These are phyloP conservation scores for Aspergillus ostianus DNA, from an alignment of 495 filamentous ascomycete species.

Conservation along the genomic window DNA sequence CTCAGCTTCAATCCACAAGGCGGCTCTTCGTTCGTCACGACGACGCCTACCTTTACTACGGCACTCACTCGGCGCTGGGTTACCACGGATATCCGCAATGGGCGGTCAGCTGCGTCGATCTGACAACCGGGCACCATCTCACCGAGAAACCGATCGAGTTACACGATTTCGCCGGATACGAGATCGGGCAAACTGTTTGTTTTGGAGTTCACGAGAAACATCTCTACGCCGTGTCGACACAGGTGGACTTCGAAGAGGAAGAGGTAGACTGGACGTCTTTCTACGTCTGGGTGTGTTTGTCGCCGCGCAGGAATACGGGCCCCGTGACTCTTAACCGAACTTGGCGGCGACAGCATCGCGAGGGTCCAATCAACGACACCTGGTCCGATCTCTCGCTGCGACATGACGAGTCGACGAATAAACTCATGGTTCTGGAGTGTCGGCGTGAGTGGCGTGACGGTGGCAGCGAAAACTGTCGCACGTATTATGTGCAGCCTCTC, in stretches of 20 bases:
- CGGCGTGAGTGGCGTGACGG: constrained; percentile 67
- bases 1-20: constrained; percentile 43
- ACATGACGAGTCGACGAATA: constrained; percentile 58
- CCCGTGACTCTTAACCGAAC: constrained; percentile 39
- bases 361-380: constrained; percentile 75
- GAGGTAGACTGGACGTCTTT: constrained; percentile 68
- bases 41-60: constrained; percentile 63
- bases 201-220: constrained; percentile 70
- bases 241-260: constrained; percentile 60
- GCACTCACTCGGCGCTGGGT: constrained; percentile 54
- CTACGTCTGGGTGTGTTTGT: constrained; percentile 66
- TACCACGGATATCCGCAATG: constrained; percentile 57
- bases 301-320: constrained; percentile 33
- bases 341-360: constrained; percentile 67
- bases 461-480: constrained; percentile 59
- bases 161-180: constrained; percentile 55
- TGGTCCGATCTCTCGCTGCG: constrained; percentile 69
- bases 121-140: constrained; percentile 36
- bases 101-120: constrained; percentile 56
- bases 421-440: constrained; percentile 64
- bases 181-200: constrained; percentile 65
- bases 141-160: constrained; percentile 42
- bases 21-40: constrained; percentile 71
- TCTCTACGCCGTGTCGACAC: constrained; percentile 72
- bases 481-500: constrained; percentile 65